phyloP scores from a whole-genome alignment of 225 moss, liverwort and hornwort genomes.

The Bryoerythrophyllum caledonicum region DNA sequence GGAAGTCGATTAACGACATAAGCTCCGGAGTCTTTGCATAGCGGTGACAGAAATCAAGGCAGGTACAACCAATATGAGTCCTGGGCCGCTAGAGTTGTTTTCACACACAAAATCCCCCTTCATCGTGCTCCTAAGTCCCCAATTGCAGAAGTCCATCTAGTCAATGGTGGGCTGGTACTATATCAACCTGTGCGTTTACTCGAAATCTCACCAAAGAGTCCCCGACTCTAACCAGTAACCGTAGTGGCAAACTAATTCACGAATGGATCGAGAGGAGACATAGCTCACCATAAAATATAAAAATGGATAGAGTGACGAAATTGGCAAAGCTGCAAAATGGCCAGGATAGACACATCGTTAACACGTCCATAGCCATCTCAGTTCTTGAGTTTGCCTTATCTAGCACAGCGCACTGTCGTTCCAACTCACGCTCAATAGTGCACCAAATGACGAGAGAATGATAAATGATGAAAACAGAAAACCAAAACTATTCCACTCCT shows the following conservation, averaged over 20 bases:
- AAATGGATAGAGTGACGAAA: slow-evolving; percentile 82
- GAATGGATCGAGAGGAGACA: slow-evolving; percentile 14
- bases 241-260: neutral
- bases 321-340: slow-evolving; percentile 74
- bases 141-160: neutral
- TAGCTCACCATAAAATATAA: slow-evolving; percentile 89
- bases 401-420: neutral
- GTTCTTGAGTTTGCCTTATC: too few species aligned
- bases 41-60: neutral
- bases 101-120: neutral
- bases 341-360: slow-evolving; percentile 6
- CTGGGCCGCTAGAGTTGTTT: neutral
- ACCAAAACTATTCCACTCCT: neutral
- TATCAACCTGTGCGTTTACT: neutral
- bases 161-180: neutral
- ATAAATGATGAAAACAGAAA: neutral
- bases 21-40: neutral
- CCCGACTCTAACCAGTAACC: neutral
- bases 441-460: neutral
- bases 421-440: neutral
- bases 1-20: neutral
- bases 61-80: neutral
- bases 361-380: neutral
- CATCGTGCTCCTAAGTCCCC: neutral
- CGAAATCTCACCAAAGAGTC: neutral